Conservation (phyloP, 2,329 filamentous ascomycete genomes). For the Metarhizium brunneum region DNA sequence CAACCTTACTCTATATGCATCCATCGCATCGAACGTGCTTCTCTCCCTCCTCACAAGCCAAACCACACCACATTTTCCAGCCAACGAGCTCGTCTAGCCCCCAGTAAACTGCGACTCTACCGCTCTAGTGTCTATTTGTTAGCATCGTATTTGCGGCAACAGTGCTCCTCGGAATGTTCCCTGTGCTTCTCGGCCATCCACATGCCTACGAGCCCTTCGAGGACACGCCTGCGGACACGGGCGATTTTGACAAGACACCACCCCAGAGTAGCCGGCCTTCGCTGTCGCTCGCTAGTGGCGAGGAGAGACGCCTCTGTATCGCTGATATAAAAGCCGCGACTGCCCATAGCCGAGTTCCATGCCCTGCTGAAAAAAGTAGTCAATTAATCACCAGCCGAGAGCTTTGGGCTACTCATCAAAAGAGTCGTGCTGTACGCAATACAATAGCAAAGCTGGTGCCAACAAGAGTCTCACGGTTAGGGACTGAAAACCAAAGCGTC, state of each 20-base stretch:
- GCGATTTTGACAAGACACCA: conserved; percentile 24
- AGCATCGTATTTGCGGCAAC: background rate
- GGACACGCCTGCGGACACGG: conserved; percentile 11
- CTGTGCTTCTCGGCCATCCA: conserved; percentile 14
- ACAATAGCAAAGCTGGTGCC: background rate
- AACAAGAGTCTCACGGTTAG: background rate
- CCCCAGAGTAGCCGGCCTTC: conserved; percentile 21
- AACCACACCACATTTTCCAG: background rate
- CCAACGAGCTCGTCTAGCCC: background rate
- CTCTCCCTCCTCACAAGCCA: background rate
- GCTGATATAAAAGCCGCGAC: background rate
- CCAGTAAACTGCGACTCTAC: background rate
- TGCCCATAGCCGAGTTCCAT: background rate
- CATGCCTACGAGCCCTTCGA: conserved; percentile 11
- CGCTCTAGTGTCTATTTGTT: background rate
- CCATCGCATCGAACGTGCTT: background rate
- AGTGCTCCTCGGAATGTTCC: conserved; percentile 6
- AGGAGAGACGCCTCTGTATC: background rate
- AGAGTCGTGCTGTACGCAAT: background rate
- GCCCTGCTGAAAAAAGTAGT: background rate
- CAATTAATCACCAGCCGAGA: background rate
- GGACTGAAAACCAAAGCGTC: background rate
- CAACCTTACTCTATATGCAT: background rate
- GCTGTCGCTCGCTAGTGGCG: conserved; percentile 11
- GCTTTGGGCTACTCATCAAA: conserved; percentile 1